These are phyloP conservation scores for Onygenales sp. DNA, from an alignment of 2,329 filamentous ascomycete genomes.

Conservation along the genomic window DNA sequence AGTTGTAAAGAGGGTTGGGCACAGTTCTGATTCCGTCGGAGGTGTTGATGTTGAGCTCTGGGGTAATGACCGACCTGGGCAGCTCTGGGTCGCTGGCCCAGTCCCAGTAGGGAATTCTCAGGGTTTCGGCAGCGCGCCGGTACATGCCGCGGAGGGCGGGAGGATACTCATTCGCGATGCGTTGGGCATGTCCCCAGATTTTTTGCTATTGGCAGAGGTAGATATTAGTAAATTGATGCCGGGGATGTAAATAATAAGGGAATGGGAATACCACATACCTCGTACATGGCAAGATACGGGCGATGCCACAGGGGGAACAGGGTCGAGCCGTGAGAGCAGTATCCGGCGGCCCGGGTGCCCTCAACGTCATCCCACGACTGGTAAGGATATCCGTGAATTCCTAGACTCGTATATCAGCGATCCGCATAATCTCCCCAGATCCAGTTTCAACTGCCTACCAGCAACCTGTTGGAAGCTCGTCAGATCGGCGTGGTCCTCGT, in stretches of 20 bases:
- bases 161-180: conserved; percentile 32
- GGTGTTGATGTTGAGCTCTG: conserved; percentile 34
- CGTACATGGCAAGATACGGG: conserved; percentile 59
- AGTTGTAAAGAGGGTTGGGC: conserved; percentile 38
- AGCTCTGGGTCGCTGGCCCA: conserved; percentile 31
- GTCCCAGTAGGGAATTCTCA: conserved; percentile 43
- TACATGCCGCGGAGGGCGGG: conserved; percentile 41
- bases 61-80: conserved; percentile 28
- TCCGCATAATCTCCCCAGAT: not conserved
- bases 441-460: conserved; percentile 41
- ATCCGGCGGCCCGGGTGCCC: conserved; percentile 51
- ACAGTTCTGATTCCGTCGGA: conserved; percentile 30
- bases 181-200: conserved; percentile 29
- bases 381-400: conserved; percentile 70
- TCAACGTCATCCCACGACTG: conserved; percentile 46
- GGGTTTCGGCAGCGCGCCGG: conserved; percentile 27
- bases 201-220: conserved; percentile 21
- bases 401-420: conserved; percentile 30
- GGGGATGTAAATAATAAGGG: not conserved
- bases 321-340: conserved; percentile 66
- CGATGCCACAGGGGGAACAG: conserved; percentile 79
- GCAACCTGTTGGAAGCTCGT: conserved; percentile 72
- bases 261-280: conserved; percentile 32
- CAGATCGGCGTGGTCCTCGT: conserved; percentile 51
- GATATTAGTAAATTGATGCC: not conserved